phyloP scores from a whole-genome alignment of 352 stramenopile genomes.

The Nothophytophthora sp. region DNA sequence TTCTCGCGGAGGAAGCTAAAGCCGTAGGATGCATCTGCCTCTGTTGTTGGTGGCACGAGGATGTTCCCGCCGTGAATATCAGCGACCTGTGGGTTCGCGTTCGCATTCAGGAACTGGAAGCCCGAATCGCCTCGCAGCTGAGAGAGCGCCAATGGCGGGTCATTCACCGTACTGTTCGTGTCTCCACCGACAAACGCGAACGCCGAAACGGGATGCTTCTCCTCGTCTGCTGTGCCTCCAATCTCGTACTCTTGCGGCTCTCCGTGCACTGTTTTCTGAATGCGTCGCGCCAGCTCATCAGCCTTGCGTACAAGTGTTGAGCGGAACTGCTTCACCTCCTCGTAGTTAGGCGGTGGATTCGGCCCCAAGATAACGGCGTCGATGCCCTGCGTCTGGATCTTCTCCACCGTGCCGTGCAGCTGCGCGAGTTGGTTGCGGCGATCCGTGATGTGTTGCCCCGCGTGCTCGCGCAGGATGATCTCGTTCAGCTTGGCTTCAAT shows the following conservation, averaged over 20 bases:
- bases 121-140: slow-evolving; percentile 33
- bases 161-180: slow-evolving; percentile 21
- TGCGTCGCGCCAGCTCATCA: slow-evolving; percentile 58
- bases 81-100: slow-evolving; percentile 22
- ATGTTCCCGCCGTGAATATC: slow-evolving; percentile 20
- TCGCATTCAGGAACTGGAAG: slow-evolving; percentile 50
- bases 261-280: slow-evolving; percentile 48
- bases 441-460: slow-evolving; percentile 37
- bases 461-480: slow-evolving; percentile 49
- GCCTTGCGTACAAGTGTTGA: slow-evolving; percentile 68
- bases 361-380: slow-evolving; percentile 79
- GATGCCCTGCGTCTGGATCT: slow-evolving; percentile 81
- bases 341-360: slow-evolving; percentile 61
- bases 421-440: slow-evolving; percentile 71
- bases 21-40: slow-evolving; percentile 39
- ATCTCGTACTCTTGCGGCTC: slow-evolving; percentile 11
- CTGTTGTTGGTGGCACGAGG: slow-evolving; percentile 9
- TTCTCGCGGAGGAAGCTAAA: slow-evolving; percentile 47
- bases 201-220: slow-evolving; percentile 41
- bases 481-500: slow-evolving; percentile 60
- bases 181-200: slow-evolving; percentile 56
- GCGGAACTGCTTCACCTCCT: slow-evolving; percentile 71
- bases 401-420: slow-evolving; percentile 72
- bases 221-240: slow-evolving; percentile 18
- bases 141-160: slow-evolving; percentile 33